A percentile compares a stretch with the other conserved stretches of the same genome.
Conservation (phyloP, 2,329 filamentous ascomycete genomes). For the Balansia obtecta region DNA sequence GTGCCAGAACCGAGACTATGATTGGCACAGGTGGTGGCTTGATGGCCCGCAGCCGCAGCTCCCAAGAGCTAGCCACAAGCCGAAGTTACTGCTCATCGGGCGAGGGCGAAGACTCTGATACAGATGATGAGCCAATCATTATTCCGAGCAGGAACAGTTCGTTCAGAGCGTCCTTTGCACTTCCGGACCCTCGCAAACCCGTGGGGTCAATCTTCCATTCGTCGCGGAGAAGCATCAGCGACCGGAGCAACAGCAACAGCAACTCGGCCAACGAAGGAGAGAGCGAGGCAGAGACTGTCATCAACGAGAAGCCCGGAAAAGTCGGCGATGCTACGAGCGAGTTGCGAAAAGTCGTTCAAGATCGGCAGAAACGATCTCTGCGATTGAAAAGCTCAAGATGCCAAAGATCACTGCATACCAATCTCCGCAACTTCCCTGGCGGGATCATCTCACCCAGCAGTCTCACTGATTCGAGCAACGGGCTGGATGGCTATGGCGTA, state of each 20-base stretch:
- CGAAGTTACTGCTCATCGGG: constrained; percentile 31
- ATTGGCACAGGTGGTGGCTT: constrained; percentile 22
- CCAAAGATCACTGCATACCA: constrained; percentile 23
- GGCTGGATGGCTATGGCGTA: constrained; percentile 29
- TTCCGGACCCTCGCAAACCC: constrained; percentile 40
- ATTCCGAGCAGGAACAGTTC: constrained; percentile 46
- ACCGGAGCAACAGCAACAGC: constrained; percentile 35
- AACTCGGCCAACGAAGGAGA: constrained; percentile 30
- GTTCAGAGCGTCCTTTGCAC: constrained; percentile 42
- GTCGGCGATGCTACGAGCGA: constrained; percentile 48
- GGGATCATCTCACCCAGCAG: constrained; percentile 38
- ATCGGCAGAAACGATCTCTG: constrained; percentile 31
- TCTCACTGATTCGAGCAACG: constrained; percentile 35
- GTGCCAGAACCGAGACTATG: constrained; percentile 43
- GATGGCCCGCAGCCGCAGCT: constrained; percentile 17
- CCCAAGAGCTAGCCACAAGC: constrained; percentile 17
- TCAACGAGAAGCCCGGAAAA: constrained; percentile 31
- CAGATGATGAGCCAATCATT: constrained; percentile 52
- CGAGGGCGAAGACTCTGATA: constrained; percentile 39
- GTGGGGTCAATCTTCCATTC: constrained; percentile 35
- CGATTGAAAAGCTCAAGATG: constrained; percentile 18
- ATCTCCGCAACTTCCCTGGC: constrained; percentile 19
- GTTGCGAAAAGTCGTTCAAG: constrained; percentile 44
- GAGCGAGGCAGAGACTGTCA: constrained; percentile 47
- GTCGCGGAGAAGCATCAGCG: constrained; percentile 35